These are phyloP conservation scores for Panicum virgatum DNA, from an alignment of 202 grass and related monocot genomes.

Conservation along the genomic window DNA sequence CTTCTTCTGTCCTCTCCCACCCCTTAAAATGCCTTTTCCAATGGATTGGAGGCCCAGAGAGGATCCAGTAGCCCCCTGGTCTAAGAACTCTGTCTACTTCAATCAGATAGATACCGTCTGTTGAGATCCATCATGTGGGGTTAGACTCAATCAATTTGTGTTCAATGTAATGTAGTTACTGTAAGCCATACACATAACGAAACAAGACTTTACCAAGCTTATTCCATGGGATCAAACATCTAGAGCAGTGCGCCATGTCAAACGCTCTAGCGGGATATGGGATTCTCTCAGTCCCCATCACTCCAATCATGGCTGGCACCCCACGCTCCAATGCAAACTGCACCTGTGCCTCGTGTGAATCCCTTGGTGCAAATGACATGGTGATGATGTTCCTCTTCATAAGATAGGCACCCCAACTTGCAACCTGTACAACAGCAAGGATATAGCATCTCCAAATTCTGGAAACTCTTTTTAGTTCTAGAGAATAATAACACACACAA, in stretches of 20 bases:
- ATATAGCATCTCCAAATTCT: constrained; percentile 1
- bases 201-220: constrained; percentile 50
- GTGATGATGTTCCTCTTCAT: constrained; percentile 74
- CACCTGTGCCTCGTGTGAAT: constrained; percentile 85
- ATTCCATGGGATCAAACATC: constrained; percentile 93
- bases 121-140: constrained; percentile 3
- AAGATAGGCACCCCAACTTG: constrained; percentile 92
- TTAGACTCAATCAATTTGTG: constrained; percentile 13
- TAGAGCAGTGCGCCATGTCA: constrained; percentile 90
- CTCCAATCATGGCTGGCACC: constrained; percentile 83
- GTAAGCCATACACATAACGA: neutral
- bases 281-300: constrained; percentile 66
- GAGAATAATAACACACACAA: neutral
- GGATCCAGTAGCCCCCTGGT: constrained; percentile 85
- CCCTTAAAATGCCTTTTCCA: constrained; percentile 80
- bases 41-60: constrained; percentile 82
- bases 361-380: constrained; percentile 95
- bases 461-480: neutral
- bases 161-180: neutral
- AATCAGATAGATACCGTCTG: constrained; percentile 70
- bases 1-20: constrained; percentile 87
- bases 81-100: constrained; percentile 92
- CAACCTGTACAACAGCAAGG: constrained; percentile 50
- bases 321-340: constrained; percentile 86
- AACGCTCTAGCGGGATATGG: constrained; percentile 86